A percentile compares a stretch with the other conserved stretches of the same genome.
Evolutionary conservation across 805 yeast genomes (phyloP).

Genomic region (Geotrichum ghanense): DNA sequence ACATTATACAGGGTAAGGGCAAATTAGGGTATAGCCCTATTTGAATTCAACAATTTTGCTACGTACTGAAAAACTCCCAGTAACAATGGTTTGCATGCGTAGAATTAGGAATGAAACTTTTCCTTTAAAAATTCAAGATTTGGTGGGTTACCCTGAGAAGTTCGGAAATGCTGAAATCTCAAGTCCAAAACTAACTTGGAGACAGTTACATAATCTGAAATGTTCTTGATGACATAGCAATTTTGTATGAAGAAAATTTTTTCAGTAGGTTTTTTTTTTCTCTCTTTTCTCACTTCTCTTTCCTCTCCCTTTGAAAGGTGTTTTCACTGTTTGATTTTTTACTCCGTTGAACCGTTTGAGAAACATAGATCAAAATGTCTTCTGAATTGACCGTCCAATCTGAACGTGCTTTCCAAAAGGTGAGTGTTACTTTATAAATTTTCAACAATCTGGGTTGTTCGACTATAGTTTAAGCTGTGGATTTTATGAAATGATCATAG

Average conservation of each 20-base stretch:
- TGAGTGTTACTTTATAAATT: too few species aligned
- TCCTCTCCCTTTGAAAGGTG: background rate
- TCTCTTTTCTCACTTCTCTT: background rate
- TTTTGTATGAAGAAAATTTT: constrained; percentile 1
- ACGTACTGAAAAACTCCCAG: background rate
- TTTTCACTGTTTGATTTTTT: background rate
- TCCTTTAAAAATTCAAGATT: background rate
- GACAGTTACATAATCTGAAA: background rate
- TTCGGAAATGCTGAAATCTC: background rate
- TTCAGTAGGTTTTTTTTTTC: background rate
- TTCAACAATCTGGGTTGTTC: too few species aligned
- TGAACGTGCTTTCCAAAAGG: constrained; percentile 99
- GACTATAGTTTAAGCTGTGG: too few species aligned
- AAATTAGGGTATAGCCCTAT: background rate
- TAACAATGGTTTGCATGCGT: background rate
- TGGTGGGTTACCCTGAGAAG: background rate
- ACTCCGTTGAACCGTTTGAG: background rate
- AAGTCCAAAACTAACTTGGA: background rate
- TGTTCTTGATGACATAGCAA: background rate
- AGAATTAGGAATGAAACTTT: background rate
- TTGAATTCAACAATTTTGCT: too few species aligned
- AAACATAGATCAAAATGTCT: constrained; percentile 48
- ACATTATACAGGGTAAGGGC: background rate
- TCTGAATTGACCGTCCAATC: constrained; percentile 99
- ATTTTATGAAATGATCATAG: too few species aligned